Conservation (phyloP, 495 filamentous ascomycete species). For the Daldinia bambusicola region DNA sequence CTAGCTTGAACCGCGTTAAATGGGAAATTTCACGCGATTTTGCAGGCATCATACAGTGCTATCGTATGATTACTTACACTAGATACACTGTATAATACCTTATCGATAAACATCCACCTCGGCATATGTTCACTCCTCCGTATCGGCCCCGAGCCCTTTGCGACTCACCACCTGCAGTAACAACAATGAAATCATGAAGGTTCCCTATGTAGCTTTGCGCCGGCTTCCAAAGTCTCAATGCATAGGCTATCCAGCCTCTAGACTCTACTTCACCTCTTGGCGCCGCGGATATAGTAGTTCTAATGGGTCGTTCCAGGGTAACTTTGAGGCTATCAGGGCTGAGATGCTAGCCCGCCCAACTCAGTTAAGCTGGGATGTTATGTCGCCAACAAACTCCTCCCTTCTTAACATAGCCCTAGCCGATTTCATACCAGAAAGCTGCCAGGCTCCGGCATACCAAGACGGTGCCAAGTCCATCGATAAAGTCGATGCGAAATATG, state of each 20-base stretch:
- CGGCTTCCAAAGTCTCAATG: constrained; percentile 9
- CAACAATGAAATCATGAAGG: constrained; percentile 19
- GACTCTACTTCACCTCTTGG: constrained; percentile 3
- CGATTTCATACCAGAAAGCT: constrained; percentile 62
- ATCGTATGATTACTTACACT: background rate
- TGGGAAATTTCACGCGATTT: constrained; percentile 33
- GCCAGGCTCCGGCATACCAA: constrained; percentile 13
- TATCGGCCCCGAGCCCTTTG: constrained; percentile 5
- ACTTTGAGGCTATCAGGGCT: constrained; percentile 31
- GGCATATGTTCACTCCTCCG: constrained; percentile 4
- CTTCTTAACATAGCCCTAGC: constrained; percentile 71
- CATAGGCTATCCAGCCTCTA: background rate
- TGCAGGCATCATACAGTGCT: constrained; percentile 38
- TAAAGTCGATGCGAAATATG: background rate
- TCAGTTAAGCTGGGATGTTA: constrained; percentile 69
- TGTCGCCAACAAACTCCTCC: constrained; percentile 71
- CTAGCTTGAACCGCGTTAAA: constrained; percentile 35
- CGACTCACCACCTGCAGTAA: background rate
- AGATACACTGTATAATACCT: constrained; percentile 9
- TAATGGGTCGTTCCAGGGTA: constrained; percentile 6
- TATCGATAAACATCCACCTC: constrained; percentile 35
- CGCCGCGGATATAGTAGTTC: constrained; percentile 24
- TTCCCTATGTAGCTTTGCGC: constrained; percentile 12
- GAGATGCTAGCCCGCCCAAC: constrained; percentile 58
- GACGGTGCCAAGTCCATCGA: background rate